Evolutionary conservation across 1,284 basidiomycete species (phyloP).

Genomic region (Gastroboletus turbinatus): DNA sequence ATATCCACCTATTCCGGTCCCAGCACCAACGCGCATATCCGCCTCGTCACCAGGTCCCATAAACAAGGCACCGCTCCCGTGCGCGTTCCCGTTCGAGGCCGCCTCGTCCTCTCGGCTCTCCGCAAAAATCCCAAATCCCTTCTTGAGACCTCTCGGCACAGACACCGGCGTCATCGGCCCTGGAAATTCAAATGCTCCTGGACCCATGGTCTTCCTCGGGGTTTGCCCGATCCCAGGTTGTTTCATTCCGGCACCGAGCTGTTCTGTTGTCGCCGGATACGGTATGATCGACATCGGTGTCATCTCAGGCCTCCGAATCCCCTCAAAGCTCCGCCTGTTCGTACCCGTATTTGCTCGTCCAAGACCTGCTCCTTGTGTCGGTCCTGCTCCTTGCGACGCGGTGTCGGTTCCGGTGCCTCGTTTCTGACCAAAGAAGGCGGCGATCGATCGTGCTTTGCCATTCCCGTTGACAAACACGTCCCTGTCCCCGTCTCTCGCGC

Average conservation of each 20-base stretch:
- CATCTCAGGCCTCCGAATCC: conserved; percentile 22
- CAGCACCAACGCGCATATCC: background rate
- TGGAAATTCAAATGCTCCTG: conserved; percentile 12
- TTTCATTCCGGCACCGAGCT: background rate
- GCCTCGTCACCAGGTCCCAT: conserved; percentile 6
- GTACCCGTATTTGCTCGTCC: conserved; percentile 2
- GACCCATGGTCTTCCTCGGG: conserved; percentile 15
- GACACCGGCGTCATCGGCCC: conserved; percentile 23
- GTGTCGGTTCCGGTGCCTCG: conserved; percentile 4
- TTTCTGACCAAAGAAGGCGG: conserved; percentile 24
- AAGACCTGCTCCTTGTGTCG: conserved; percentile 7
- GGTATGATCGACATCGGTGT: conserved; percentile 28
- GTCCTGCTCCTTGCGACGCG: background rate
- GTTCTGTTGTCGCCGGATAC: conserved; percentile 10
- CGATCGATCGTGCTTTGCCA: conserved; percentile 21
- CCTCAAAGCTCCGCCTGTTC: conserved; percentile 24
- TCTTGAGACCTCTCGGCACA: conserved; percentile 14
- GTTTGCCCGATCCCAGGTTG: conserved; percentile 17
- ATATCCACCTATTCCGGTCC: conserved; percentile 21
- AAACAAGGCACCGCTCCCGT: background rate
- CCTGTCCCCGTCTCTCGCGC: conserved; percentile 5
- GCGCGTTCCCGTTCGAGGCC: background rate
- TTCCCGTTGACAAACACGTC: conserved; percentile 3
- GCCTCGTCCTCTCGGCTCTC: conserved; percentile 6
- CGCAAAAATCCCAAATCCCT: conserved; percentile 3